A percentile compares a stretch with the other conserved stretches of the same genome.
Conservation (phyloP, 768 basidiomycete genomes). For the Naganishia vaughanmartiniae region DNA sequence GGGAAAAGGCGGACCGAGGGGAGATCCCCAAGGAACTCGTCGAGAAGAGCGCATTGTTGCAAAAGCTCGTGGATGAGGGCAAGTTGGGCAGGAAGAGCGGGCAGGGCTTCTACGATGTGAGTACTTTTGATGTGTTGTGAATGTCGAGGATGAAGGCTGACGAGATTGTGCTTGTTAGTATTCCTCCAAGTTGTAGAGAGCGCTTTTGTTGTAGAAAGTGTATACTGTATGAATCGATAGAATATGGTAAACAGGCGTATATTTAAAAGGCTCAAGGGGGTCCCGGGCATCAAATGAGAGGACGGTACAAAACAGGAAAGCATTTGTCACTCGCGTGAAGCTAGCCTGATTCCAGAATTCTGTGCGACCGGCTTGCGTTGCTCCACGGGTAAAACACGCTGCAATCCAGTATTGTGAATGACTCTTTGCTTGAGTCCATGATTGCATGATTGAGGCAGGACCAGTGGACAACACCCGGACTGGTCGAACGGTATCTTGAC, state of each 20-base stretch:
- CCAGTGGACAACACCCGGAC: no score
- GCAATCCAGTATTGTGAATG: no score
- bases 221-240: not conserved
- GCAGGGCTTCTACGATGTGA: conserved; percentile 54
- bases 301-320: no score
- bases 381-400: no score
- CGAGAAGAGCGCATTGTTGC: conserved; percentile 49
- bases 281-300: no score
- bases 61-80: conserved; percentile 52
- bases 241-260: not conserved
- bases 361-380: no score
- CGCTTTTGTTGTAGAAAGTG: not conserved
- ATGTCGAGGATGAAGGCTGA: not conserved
- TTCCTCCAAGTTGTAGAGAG: conserved; percentile 20
- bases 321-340: no score
- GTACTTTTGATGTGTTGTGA: conserved; percentile 14
- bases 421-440: no score
- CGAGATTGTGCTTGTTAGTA: not conserved
- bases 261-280: no score
- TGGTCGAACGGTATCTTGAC: no score
- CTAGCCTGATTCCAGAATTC: no score
- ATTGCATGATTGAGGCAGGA: no score
- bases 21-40: conserved; percentile 49
- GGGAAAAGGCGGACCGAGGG: conserved; percentile 50
- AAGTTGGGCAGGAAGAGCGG: conserved; percentile 55